Evolutionary conservation across 805 yeast genomes (phyloP), one percentile per base, ranked within the genome.

Genomic region (Ogataea zsoltii): DNA sequence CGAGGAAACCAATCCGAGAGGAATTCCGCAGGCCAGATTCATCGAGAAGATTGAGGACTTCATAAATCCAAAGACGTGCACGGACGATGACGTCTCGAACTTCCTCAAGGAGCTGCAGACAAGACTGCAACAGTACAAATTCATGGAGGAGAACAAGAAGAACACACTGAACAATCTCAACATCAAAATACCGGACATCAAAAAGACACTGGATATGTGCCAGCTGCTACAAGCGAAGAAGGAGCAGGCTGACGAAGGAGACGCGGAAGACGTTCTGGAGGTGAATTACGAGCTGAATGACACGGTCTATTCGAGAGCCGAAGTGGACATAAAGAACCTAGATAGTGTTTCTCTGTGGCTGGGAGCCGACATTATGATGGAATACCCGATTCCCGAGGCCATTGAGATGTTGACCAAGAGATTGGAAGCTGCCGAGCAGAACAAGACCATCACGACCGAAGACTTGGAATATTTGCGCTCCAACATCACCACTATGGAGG

Each of bases 311-410:
- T 86, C 97, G 7, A 81, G 81, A 46, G 99, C 99, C 0, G 74
- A 73, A 30, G 73, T 94, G 26, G 80, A 79, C 32, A 76, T 81
- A 19, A 71, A 82, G 29, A 77, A 76, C 23, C 62, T 76, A 41
- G 66, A 77, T 19, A 64, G 70, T 2, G 98, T 94, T 1, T 82
- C 82, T 52, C 72, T 94, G 38, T 94, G 99, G 99, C 75, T 94
- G n/a, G 99, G 99, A 10, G 99, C 99, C 0, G 96, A 90, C 56
- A 91, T 92, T 7, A 92, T 94, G 98, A 74, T 94, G 60, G 98
- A 94, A 62, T 94, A 92, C 60, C 91, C 96, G 12, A 70, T 89
- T 19, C 86, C 78, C 31, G 99, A 94, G 64, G 99, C 99, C 2
- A 76, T 82, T 38, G 83, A 74, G 29, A 72, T 94, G 55, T 70